phyloP scores from a whole-genome alignment of 2,329 filamentous ascomycete species.

The Fusarium sp. region DNA sequence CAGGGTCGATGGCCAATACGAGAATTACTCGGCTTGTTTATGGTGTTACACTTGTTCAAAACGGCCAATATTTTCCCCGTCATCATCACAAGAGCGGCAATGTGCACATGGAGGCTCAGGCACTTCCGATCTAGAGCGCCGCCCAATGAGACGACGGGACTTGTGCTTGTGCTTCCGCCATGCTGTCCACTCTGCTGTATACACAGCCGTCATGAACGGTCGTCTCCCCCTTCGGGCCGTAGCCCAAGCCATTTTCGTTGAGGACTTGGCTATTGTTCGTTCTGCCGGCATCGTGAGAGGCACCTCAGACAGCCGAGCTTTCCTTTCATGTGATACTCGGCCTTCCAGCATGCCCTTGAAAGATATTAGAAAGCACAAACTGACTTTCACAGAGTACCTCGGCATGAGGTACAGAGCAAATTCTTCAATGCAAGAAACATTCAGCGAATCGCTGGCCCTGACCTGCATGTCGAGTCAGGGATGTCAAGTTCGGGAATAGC shows the following conservation, averaged over 20 bases:
- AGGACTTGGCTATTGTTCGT: not conserved
- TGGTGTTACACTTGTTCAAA: slow-evolving; percentile 24
- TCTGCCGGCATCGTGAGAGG: not conserved
- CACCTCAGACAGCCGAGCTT: not conserved
- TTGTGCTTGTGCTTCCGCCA: slow-evolving; percentile 17
- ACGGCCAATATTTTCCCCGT: slow-evolving; percentile 7
- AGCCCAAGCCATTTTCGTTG: slow-evolving; percentile 11
- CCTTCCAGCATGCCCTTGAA: not conserved
- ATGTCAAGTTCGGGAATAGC: slow-evolving; percentile 36
- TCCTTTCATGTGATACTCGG: not conserved
- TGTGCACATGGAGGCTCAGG: not conserved
- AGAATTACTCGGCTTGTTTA: slow-evolving; percentile 39
- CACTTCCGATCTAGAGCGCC: not conserved
- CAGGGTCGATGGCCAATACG: slow-evolving; percentile 34
- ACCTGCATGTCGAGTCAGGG: slow-evolving; percentile 23
- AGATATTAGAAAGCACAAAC: not conserved
- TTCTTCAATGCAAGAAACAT: slow-evolving; percentile 23
- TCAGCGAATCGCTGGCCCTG: slow-evolving; percentile 5
- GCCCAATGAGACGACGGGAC: not conserved
- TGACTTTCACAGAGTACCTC: slow-evolving; percentile 12
- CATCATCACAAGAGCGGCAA: not conserved
- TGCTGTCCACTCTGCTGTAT: slow-evolving; percentile 17
- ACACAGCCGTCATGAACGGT: slow-evolving; percentile 30
- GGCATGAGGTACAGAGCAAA: slow-evolving; percentile 10
- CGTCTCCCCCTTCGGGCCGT: slow-evolving; percentile 3